A percentile compares a stretch with the other conserved stretches of the same genome.
Conservation (phyloP, 306 rosid species). For the Vicia villosa region DNA sequence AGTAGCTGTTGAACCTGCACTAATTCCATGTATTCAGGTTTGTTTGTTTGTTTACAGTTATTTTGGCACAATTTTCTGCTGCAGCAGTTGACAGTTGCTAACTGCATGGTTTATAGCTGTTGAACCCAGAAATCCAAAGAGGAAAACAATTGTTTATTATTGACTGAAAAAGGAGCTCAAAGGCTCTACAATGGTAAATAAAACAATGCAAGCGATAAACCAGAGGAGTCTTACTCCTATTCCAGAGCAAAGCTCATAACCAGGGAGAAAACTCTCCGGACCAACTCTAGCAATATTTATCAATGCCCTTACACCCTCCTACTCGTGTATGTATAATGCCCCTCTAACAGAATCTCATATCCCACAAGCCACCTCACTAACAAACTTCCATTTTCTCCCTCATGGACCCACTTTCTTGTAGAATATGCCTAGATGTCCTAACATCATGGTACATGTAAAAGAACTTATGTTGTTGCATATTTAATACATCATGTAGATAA, state of each 20-base stretch:
- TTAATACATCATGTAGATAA: slow-evolving; percentile 9
- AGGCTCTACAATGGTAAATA: not conserved
- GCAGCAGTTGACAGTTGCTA: not conserved
- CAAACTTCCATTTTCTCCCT: too few relatives aligned
- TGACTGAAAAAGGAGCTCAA: not conserved
- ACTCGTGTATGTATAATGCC: too few relatives aligned
- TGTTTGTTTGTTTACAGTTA: slow-evolving; percentile 30
- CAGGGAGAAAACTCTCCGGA: not conserved
- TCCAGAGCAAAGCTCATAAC: not conserved
- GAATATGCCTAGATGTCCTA: too few relatives aligned
- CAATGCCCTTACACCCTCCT: too few relatives aligned
- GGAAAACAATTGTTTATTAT: not conserved
- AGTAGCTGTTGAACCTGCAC: slow-evolving; percentile 84
- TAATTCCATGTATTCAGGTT: slow-evolving; percentile 80
- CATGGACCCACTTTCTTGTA: too few relatives aligned
- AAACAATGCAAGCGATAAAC: not conserved
- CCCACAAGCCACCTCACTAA: too few relatives aligned
- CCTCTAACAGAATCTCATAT: too few relatives aligned
- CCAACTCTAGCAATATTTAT: too few relatives aligned
- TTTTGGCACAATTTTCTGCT: not conserved
- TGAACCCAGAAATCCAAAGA: not conserved
- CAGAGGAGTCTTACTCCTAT: not conserved
- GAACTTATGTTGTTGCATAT: not conserved
- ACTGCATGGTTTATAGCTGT: slow-evolving; percentile 2
- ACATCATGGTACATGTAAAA: not conserved